Percentiles rank a stretch among this genome's conserved stretches.
phyloP scores from a whole-genome alignment of 768 basidiomycete genomes.

The Dioszegia crocea region DNA sequence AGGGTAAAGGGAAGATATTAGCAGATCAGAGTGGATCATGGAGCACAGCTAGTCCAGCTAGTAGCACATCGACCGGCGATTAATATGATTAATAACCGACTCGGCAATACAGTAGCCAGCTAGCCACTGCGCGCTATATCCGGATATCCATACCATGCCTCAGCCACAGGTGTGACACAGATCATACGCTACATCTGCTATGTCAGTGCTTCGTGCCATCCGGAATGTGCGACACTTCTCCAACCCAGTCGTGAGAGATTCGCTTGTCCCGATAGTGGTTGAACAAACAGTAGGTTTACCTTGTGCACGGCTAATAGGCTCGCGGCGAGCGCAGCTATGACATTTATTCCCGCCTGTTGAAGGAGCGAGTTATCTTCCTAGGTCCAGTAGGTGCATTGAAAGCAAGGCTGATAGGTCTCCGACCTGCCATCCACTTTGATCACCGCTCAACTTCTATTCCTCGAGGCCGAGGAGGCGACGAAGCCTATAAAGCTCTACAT shows the following conservation, averaged over 20 bases:
- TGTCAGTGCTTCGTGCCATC: too few relatives aligned
- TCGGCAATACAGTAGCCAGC: too few relatives aligned
- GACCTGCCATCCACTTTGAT: conserved; percentile 83
- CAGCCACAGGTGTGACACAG: too few relatives aligned
- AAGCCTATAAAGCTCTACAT: conserved; percentile 96
- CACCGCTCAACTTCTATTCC: conserved; percentile 87
- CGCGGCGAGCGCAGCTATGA: conserved; percentile 60
- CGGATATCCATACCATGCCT: too few relatives aligned
- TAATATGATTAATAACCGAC: too few relatives aligned
- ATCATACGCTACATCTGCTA: too few relatives aligned
- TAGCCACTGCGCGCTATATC: too few relatives aligned
- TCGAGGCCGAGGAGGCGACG: conserved; percentile 90
- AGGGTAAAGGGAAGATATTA: too few relatives aligned
- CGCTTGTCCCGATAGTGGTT: conserved; percentile 82
- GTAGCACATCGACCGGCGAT: too few relatives aligned
- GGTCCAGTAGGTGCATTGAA: conserved; percentile 63
- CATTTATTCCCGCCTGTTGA: conserved; percentile 86
- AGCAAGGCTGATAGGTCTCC: conserved; percentile 62
- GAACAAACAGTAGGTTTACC: conserved; percentile 71
- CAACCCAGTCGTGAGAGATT: conserved; percentile 1
- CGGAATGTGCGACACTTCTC: too few relatives aligned
- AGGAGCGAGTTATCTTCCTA: conserved; percentile 93
- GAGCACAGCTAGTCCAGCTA: too few relatives aligned
- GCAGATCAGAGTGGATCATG: too few relatives aligned
- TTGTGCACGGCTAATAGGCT: conserved; percentile 19